Base-by-base conservation (phyloP, 2,329 filamentous ascomycete genomes). In the Pseudocercospora macadamiae region DNA sequence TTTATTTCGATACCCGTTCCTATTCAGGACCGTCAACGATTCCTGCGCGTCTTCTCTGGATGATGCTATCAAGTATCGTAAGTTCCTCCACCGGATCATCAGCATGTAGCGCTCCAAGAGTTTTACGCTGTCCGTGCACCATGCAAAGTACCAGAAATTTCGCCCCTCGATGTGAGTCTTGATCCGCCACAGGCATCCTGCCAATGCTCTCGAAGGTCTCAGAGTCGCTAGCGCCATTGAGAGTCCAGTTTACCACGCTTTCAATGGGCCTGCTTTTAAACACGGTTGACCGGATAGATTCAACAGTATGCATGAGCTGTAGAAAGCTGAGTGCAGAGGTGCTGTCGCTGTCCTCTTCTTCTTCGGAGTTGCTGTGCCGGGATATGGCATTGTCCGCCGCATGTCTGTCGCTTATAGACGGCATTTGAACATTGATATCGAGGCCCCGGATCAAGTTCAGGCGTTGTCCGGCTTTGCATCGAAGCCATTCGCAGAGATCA, bases 81-180 rank as follows among this genome's bases (percentile, higher is more conserved):
- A 62, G 44, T 4, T 16, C 25, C 25, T 37, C 25, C 12, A 49
- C 30, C n/a, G 55, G 54, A 28, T 57, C 54, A 19, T 51, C 45
- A 4, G 49, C 60, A 25, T 64, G 52, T 32, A 57, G 16, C n/a
- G 60, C 60, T 6, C 57, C 56, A 25, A 64, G 16, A 2, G 59
- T 62, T 36, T 30, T 54, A 7, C 54, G 19, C 26, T 59, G 37
- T 10, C 62, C 62, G 45, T 64, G 54, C 7, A 61, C 57, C 34
- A 62, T 44, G 18, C 53, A 63, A 18, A 64, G 44, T 18, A 64
- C 44, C 26, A 64, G 34, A 23, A 64, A 64, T 30, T 64, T 64
- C 2, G 62, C 60, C 3, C 60, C 58, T 16, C 55, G 49, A 52
- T 44, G 63, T 14, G 55, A 34, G 16, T 63, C 62, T 44, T 64